These are phyloP conservation scores for Eragrostis tef DNA, from an alignment of 202 grass and related monocot genomes.

Conservation along the genomic window DNA sequence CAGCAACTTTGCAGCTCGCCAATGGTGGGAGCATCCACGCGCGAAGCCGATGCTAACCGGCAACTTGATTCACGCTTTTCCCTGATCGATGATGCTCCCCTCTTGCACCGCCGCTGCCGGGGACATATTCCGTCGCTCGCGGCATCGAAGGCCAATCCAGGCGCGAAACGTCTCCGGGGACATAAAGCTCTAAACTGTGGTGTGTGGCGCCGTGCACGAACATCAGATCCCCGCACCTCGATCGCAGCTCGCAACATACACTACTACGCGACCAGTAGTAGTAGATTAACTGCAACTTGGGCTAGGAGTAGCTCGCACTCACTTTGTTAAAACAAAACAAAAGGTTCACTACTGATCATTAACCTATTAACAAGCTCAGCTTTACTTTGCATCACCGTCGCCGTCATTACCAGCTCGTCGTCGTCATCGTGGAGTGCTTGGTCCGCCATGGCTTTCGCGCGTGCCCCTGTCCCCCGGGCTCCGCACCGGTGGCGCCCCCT, in stretches of 20 bases:
- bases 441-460: background rate
- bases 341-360: too few relatives aligned
- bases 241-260: too few relatives aligned
- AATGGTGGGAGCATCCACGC: too few relatives aligned
- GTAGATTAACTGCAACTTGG: conserved; percentile 1
- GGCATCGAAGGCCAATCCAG: conserved; percentile 27
- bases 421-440: conserved; percentile 17
- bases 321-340: background rate
- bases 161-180: conserved; percentile 50
- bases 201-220: background rate
- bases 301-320: background rate
- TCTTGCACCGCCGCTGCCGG: background rate
- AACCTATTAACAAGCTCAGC: conserved; percentile 14
- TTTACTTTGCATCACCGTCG: background rate
- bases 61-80: background rate
- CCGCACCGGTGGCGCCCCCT: background rate
- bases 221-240: background rate
- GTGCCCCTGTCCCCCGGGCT: conserved; percentile 18
- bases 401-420: background rate
- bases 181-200: background rate
- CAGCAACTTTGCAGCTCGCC: background rate
- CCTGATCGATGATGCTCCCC: background rate
- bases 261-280: background rate
- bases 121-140: conserved; percentile 10
- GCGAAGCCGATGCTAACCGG: too few relatives aligned